Conservation (phyloP, 805 yeast genomes). For the Candida morakotiae region DNA sequence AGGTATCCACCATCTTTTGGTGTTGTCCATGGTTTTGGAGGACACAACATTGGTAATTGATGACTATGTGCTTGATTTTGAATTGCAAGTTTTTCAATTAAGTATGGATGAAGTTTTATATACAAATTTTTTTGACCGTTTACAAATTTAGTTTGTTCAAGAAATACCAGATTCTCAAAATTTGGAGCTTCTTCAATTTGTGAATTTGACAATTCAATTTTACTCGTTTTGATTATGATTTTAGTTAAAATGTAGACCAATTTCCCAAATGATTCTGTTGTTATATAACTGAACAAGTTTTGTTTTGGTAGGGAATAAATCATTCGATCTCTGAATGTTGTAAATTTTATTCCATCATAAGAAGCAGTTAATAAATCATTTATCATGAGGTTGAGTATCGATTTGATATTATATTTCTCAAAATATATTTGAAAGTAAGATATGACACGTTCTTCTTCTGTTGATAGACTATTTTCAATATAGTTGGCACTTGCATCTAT, state of each 20-base stretch:
- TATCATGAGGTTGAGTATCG: slow-evolving; percentile 5
- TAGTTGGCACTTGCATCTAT: not conserved
- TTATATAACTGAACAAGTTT: slow-evolving; percentile 3
- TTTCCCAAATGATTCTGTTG: slow-evolving; percentile 7
- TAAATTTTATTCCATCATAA: slow-evolving; percentile 6
- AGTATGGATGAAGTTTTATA: slow-evolving; percentile 15
- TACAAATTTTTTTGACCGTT: not conserved
- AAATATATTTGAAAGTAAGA: slow-evolving; percentile 3
- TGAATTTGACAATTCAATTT: not conserved
- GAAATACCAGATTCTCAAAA: not conserved
- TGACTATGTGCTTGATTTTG: slow-evolving; percentile 5
- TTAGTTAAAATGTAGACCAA: slow-evolving; percentile 7
- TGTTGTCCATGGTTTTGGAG: slow-evolving; percentile 33
- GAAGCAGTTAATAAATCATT: slow-evolving; percentile 1
- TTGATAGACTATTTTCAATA: slow-evolving; percentile 1
- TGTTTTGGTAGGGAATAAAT: slow-evolving; percentile 2
- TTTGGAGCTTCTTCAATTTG: not conserved
- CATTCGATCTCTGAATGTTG: slow-evolving; percentile 2
- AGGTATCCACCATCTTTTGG: slow-evolving; percentile 35
- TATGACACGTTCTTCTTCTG: slow-evolving; percentile 2
- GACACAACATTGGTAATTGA: slow-evolving; percentile 35
- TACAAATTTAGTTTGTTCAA: not conserved
- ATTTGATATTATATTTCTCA: slow-evolving; percentile 3
- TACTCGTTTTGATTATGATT: slow-evolving; percentile 9
- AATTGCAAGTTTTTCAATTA: slow-evolving; percentile 5